phyloP scores from a whole-genome alignment of 78 protist genomes.

The Dictyostelium citrinum region DNA sequence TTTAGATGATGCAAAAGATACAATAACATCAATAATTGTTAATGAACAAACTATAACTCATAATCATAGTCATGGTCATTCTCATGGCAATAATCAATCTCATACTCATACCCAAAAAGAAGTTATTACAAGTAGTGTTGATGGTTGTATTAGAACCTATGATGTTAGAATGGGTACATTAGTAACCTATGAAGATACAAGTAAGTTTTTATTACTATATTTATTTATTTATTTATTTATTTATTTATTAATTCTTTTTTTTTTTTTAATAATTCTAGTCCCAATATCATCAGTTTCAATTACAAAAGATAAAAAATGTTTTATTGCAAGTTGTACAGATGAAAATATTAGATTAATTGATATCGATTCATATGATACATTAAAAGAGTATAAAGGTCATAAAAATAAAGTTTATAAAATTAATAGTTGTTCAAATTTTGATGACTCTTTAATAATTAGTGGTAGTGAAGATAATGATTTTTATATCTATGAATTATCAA shows the following conservation, averaged over 20 bases:
- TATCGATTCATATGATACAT: conserved; percentile 47
- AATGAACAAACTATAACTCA: conserved; percentile 11
- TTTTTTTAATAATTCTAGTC: neutral
- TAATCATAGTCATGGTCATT: neutral
- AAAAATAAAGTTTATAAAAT: conserved; percentile 32
- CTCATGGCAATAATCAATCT: neutral
- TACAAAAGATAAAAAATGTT: conserved; percentile 76
- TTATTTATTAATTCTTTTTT: neutral
- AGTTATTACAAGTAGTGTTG: conserved; percentile 74
- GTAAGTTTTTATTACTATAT: neutral
- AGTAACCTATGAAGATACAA: conserved; percentile 24
- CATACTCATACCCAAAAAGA: conserved; percentile 3
- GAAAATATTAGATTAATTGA: conserved; percentile 40
- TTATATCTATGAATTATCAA: conserved; percentile 38
- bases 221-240: neutral
- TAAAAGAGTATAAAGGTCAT: conserved; percentile 60
- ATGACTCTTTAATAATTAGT: conserved; percentile 60
- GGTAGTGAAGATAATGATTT: conserved; percentile 75
- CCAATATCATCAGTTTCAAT: conserved; percentile 58
- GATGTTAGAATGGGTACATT: conserved; percentile 70
- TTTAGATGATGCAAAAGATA: conserved; percentile 66
- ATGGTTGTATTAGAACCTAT: conserved; percentile 70
- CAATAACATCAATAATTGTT: conserved; percentile 30
- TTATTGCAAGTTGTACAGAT: conserved; percentile 56
- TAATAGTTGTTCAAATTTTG: conserved; percentile 25